A percentile compares a stretch with the other conserved stretches of the same genome.
Evolutionary conservation across 129 eudicot species (phyloP).

Genomic region (Silybum marianum): DNA sequence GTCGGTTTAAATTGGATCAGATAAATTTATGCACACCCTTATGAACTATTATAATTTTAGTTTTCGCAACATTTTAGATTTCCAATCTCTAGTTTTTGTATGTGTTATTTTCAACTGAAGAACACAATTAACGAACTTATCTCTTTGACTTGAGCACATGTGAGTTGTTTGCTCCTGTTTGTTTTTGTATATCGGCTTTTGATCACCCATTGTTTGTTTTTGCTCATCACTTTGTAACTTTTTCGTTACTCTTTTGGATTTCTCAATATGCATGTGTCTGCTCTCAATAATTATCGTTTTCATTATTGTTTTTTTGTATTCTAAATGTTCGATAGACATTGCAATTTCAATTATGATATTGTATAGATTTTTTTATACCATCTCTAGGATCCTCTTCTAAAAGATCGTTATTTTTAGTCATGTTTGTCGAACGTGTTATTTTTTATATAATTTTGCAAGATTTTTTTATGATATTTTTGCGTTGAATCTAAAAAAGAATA

Average conservation of each 20-base stretch:
- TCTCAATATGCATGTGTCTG: neutral
- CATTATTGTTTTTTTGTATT: neutral
- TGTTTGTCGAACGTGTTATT: neutral
- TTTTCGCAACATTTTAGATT: no score
- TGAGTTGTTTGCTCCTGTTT: neutral
- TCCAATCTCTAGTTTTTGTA: neutral
- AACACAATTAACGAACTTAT: neutral
- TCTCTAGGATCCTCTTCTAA: neutral
- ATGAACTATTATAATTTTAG: neutral
- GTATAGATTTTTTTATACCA: neutral
- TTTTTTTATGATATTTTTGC: neutral
- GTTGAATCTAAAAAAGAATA: neutral
- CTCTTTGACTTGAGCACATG: neutral
- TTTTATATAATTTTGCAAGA: neutral
- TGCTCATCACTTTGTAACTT: neutral
- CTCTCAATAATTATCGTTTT: neutral
- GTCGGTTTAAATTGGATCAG: no score
- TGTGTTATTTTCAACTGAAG: neutral
- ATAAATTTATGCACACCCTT: no score
- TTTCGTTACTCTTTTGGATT: neutral
- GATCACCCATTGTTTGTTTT: neutral
- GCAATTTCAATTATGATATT: neutral
- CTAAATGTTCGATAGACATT: neutral
- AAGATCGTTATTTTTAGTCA: neutral
- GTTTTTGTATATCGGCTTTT: neutral